Evolutionary conservation across 1,284 basidiomycete species (phyloP).

Genomic region (Ganoderma sinense): DNA sequence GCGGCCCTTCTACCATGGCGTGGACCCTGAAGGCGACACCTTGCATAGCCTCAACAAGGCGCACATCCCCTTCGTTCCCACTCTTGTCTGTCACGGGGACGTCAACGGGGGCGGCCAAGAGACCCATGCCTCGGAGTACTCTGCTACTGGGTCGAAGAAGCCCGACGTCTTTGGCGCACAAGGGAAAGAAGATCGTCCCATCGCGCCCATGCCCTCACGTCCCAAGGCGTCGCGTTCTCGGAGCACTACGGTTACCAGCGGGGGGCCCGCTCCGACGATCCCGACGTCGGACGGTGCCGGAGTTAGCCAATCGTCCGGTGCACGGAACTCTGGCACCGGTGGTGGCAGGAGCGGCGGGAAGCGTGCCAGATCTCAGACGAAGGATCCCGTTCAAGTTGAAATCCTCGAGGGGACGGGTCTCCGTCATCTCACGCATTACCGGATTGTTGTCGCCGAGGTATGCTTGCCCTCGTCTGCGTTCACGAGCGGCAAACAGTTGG

Average conservation of each 20-base stretch:
- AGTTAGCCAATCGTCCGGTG: background rate
- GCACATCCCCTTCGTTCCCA: background rate
- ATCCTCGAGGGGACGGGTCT: background rate
- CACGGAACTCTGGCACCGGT: background rate
- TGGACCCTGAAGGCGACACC: background rate
- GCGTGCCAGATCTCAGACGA: background rate
- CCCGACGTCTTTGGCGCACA: no score
- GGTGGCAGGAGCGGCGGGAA: background rate
- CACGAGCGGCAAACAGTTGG: slow-evolving; percentile 7
- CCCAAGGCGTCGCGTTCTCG: background rate
- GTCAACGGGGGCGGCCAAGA: background rate
- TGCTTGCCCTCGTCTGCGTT: slow-evolving; percentile 4
- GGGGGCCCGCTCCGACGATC: background rate
- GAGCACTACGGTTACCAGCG: background rate
- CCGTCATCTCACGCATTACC: slow-evolving; percentile 13
- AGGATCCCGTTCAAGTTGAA: background rate
- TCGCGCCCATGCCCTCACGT: background rate
- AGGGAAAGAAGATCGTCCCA: background rate
- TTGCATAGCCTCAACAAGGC: background rate
- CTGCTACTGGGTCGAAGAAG: background rate
- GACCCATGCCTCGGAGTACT: background rate
- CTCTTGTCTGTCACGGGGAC: background rate
- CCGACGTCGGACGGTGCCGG: background rate
- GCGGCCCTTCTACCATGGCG: background rate
- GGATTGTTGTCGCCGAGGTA: slow-evolving; percentile 18